These are phyloP conservation scores for Alternaria solani DNA, from an alignment of 2,329 filamentous ascomycete species.

Conservation along the genomic window DNA sequence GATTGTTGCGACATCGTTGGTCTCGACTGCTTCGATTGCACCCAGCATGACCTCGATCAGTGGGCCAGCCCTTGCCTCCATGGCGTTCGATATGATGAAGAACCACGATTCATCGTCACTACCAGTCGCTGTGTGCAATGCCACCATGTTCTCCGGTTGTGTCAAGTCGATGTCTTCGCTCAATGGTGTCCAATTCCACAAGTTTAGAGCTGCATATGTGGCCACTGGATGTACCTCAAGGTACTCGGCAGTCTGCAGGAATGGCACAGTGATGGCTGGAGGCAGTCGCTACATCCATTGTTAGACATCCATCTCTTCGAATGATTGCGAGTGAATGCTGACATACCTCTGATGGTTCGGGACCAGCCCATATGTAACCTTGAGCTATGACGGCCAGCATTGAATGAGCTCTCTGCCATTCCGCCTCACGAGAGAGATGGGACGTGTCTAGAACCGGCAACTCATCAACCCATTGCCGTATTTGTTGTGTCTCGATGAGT, in stretches of 20 bases:
- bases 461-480: constrained; percentile 74
- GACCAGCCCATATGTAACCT: constrained; percentile 81
- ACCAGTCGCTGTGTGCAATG: constrained; percentile 43
- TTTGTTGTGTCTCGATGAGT: constrained; percentile 75
- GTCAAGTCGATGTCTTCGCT: constrained; percentile 32
- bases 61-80: constrained; percentile 60
- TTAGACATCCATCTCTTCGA: constrained; percentile 14
- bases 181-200: constrained; percentile 47
- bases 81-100: constrained; percentile 61
- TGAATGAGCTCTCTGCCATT: constrained; percentile 83
- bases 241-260: constrained; percentile 38
- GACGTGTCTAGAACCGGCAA: constrained; percentile 78
- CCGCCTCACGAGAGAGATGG: constrained; percentile 76
- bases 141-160: constrained; percentile 40
- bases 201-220: constrained; percentile 46
- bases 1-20: constrained; percentile 50
- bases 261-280: constrained; percentile 40
- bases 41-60: constrained; percentile 57
- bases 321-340: neutral
- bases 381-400: constrained; percentile 77
- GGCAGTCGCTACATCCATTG: constrained; percentile 34
- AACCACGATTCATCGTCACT: constrained; percentile 54
- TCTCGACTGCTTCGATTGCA: constrained; percentile 56
- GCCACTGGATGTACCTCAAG: constrained; percentile 47
- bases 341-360: constrained; percentile 71